These are phyloP conservation scores for Hymenoscyphus linearis DNA, from an alignment of 2,329 filamentous ascomycete genomes.

Conservation along the genomic window DNA sequence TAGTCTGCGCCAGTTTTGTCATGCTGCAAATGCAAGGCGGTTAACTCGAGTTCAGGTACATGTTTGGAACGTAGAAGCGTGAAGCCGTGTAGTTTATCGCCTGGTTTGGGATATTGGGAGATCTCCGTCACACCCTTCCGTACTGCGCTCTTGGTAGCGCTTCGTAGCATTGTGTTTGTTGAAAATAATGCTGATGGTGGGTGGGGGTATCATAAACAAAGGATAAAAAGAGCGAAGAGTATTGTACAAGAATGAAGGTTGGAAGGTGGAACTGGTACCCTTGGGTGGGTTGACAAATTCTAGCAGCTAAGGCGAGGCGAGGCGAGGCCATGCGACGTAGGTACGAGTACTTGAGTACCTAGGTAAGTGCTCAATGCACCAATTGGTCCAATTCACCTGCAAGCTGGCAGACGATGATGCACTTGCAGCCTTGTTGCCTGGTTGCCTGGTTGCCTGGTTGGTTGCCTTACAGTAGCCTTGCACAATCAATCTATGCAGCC, in stretches of 20 bases:
- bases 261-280: no score
- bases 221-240: not conserved
- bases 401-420: no score
- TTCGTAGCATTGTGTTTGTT: constrained; percentile 45
- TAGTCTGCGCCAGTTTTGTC: constrained; percentile 96
- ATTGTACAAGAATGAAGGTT: not conserved
- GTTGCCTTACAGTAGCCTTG: no score
- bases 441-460: no score
- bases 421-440: not conserved
- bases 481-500: not conserved
- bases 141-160: constrained; percentile 42
- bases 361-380: not conserved
- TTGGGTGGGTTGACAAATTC: not conserved
- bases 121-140: constrained; percentile 69
- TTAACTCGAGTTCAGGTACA: constrained; percentile 89
- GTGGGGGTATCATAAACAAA: not conserved
- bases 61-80: constrained; percentile 84
- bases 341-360: no score
- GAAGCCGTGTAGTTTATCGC: constrained; percentile 88
- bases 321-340: no score
- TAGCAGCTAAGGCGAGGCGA: not conserved
- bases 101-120: constrained; percentile 68
- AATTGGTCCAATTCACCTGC: no score
- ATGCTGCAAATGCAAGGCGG: constrained; percentile 83
- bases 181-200: no score